phyloP scores from a whole-genome alignment of 208 protist species.

The Trypanosoma brucei region DNA sequence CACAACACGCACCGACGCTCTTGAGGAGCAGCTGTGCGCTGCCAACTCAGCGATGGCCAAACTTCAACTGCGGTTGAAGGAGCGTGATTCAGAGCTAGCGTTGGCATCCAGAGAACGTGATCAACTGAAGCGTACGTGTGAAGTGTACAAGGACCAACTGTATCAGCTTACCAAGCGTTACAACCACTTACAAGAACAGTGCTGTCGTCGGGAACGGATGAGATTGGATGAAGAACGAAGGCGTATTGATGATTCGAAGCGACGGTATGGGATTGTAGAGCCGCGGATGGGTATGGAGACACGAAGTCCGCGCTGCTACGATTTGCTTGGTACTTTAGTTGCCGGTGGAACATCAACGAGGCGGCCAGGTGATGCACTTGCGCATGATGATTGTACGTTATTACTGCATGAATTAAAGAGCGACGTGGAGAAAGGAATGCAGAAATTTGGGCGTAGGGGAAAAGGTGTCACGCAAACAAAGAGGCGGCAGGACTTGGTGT shows the following conservation, averaged over 20 bases:
- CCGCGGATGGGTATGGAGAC: constrained; percentile 1
- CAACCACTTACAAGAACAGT: constrained; percentile 32
- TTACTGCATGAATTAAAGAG: constrained; percentile 18
- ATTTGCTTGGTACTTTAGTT: constrained; percentile 14
- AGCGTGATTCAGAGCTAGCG: constrained; percentile 28
- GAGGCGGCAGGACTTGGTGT: constrained; percentile 6
- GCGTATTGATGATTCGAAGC: constrained; percentile 18
- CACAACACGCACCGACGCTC: constrained; percentile 22
- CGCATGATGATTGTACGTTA: neutral
- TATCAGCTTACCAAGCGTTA: constrained; percentile 35
- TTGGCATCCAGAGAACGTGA: constrained; percentile 30
- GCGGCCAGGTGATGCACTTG: neutral
- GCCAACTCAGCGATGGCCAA: constrained; percentile 22
- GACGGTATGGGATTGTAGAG: constrained; percentile 9
- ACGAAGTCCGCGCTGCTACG: constrained; percentile 11
- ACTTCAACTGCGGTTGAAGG: constrained; percentile 26
- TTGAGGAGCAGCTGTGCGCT: constrained; percentile 39
- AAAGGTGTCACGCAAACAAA: constrained; percentile 5
- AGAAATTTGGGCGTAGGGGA: constrained; percentile 5
- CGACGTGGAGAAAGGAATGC: constrained; percentile 13
- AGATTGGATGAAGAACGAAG: constrained; percentile 21
- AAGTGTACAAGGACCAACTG: constrained; percentile 42
- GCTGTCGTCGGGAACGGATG: constrained; percentile 26
- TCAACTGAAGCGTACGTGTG: constrained; percentile 23
- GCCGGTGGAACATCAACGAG: constrained; percentile 3